Base-by-base conservation (phyloP, 2,329 filamentous ascomycete genomes). In the Paradendryphiella salina region DNA sequence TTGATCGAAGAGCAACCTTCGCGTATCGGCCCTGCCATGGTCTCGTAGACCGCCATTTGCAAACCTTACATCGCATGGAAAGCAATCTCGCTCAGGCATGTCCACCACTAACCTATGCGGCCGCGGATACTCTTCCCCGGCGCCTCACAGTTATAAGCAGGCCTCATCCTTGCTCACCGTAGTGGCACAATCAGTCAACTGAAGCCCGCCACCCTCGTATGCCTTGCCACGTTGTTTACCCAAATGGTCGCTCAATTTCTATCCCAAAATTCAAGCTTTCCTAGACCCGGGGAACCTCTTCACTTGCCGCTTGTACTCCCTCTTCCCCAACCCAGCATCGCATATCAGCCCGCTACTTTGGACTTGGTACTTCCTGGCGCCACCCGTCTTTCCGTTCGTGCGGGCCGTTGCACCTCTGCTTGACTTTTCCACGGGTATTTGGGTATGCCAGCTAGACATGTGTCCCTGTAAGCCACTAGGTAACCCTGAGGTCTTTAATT, bases 341-440 rank as follows among this genome's bases (percentile, higher is more conserved):
- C 63, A 66, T 66, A 69, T 63, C 64, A 64, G 57, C 46, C 49
- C 37, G 54, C 39, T 29, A 50, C 39, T 53, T 57, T 47, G 61
- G 55, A 63, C 52, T 55, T 59, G 54, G 54, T 40, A 57, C 46
- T 61, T 53, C 63, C 55, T 56, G 51, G 63, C 57, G 51, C 54
- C 58, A 64, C 57, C 67, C 69, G 68, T 64, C 64, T 61, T 63
- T 61, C 68, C 70, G 67, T 52, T 49, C 69, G 67, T 65, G 54
- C 69, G 67, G 67, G 54, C 67, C 67, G 70, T 65, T 65, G 65
- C 61, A 56, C 66, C 54, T 54, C 47, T 67, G 61, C 62, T 69
- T 69, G 66, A 41, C 54, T 54, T 50, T 59, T 50, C 52, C 57
- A 44, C 59, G 50, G 52, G 42, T 55, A 41, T 52, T 48, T 51